Evolutionary conservation across 441 rosid genomes (phyloP).

Genomic region (Kokia cookei): DNA sequence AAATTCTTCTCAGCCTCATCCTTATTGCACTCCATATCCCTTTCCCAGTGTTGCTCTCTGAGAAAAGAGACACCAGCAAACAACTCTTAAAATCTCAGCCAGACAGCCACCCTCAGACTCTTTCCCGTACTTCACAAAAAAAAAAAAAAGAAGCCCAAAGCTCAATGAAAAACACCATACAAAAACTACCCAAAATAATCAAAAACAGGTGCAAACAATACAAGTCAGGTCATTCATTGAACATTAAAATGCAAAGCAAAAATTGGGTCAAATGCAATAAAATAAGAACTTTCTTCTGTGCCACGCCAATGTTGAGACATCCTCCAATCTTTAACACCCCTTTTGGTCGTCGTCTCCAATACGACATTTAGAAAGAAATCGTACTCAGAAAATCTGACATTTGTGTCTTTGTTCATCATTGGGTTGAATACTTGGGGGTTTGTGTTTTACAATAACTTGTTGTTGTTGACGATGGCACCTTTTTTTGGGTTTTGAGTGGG

Average conservation of each 20-base stretch:
- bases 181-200: not conserved
- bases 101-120: not conserved
- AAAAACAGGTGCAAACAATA: not conserved
- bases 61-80: not conserved
- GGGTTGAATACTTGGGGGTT: slow-evolving; percentile 96
- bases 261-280: not conserved
- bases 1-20: slow-evolving; percentile 71
- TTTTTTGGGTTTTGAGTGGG: slow-evolving; percentile 80
- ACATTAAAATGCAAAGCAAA: not conserved
- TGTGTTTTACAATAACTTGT: slow-evolving; percentile 74
- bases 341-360: slow-evolving; percentile 85
- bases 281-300: slow-evolving; percentile 43
- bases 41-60: not conserved
- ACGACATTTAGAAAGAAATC: slow-evolving; percentile 72
- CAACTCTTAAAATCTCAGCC: not conserved
- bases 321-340: slow-evolving; percentile 83
- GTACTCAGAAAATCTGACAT: slow-evolving; percentile 66
- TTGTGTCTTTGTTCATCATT: slow-evolving; percentile 52
- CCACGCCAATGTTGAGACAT: slow-evolving; percentile 91
- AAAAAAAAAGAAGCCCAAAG: not conserved
- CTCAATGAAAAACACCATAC: not conserved
- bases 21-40: slow-evolving; percentile 57
- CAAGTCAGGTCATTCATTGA: not conserved
- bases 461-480: slow-evolving; percentile 82
- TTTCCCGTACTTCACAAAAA: not conserved